Conservation (phyloP, 331 rosid genomes). For the Dryas integrifolia region DNA sequence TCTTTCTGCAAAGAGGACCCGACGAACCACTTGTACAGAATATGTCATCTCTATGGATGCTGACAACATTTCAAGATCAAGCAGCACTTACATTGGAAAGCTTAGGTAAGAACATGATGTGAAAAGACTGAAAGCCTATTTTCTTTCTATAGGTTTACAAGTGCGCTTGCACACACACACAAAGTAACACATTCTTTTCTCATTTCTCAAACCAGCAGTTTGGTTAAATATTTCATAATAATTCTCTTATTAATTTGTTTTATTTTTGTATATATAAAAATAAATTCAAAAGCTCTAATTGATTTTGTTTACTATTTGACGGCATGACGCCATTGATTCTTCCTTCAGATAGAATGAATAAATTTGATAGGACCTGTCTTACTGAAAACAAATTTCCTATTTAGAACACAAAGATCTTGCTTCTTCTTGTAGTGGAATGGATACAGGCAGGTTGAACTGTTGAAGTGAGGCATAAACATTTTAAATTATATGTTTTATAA, state of each 20-base stretch:
- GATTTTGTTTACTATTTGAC: background rate
- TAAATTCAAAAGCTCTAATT: background rate
- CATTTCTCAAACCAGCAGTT: background rate
- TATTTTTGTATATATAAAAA: background rate
- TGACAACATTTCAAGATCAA: conserved; percentile 77
- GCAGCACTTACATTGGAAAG: conserved; percentile 81
- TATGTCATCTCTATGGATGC: conserved; percentile 89
- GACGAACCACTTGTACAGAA: conserved; percentile 83
- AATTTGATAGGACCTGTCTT: background rate
- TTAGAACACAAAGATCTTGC: background rate
- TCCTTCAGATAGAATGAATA: background rate
- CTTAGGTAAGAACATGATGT: conserved; percentile 45
- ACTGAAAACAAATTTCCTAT: background rate
- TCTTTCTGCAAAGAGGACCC: conserved; percentile 79
- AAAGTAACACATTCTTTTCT: background rate
- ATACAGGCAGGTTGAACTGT: background rate
- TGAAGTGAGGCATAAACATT: background rate
- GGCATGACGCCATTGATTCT: background rate
- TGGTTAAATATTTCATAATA: background rate
- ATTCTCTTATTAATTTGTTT: background rate
- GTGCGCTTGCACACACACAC: background rate
- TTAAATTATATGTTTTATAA: too few species aligned
- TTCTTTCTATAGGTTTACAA: background rate
- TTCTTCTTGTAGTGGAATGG: background rate
- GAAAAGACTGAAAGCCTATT: background rate